Conservation (phyloP, 2,329 filamentous ascomycete species). For the Saccharata proteae region DNA sequence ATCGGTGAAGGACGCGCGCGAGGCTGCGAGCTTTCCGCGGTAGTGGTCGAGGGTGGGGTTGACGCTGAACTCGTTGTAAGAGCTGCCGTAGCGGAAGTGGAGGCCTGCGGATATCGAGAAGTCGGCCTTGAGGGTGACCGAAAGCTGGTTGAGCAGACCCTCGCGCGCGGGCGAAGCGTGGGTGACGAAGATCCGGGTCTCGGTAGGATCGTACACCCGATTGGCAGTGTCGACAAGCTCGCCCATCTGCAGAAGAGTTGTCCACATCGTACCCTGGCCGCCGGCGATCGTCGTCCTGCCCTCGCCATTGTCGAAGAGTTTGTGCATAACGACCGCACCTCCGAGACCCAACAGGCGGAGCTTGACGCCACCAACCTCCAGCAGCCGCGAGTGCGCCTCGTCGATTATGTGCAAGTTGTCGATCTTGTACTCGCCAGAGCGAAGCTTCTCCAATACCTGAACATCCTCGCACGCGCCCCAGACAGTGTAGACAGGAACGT, state of each 20-base stretch:
- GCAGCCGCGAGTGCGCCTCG: constrained; percentile 86
- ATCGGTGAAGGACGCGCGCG: constrained; percentile 96
- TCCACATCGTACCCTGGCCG: constrained; percentile 99
- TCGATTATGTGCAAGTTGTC: constrained; percentile 97
- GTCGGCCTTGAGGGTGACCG: constrained; percentile 92
- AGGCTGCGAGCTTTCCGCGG: constrained; percentile 92
- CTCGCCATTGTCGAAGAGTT: constrained; percentile 97
- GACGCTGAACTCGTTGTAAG: constrained; percentile 99
- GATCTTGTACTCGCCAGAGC: constrained; percentile 95
- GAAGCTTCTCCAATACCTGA: constrained; percentile 90
- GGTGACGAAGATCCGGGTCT: constrained; percentile 92
- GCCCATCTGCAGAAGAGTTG: constrained; percentile 92
- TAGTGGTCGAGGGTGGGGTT: constrained; percentile 98
- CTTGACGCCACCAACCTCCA: constrained; percentile 93
- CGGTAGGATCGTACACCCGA: constrained; percentile 94
- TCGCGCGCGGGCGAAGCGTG: constrained; percentile 94
- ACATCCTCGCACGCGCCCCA: constrained; percentile 99
- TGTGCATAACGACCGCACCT: constrained; percentile 98
- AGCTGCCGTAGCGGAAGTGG: constrained; percentile 97
- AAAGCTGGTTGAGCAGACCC: constrained; percentile 93
- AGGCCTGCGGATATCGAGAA: constrained; percentile 96
- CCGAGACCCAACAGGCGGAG: constrained; percentile 85
- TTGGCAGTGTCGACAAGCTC: constrained; percentile 96
- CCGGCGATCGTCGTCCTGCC: constrained; percentile 96
- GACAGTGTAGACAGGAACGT: constrained; percentile 95